Conservation (phyloP, 2,329 filamentous ascomycete genomes). For the Clarireedia hainanense region DNA sequence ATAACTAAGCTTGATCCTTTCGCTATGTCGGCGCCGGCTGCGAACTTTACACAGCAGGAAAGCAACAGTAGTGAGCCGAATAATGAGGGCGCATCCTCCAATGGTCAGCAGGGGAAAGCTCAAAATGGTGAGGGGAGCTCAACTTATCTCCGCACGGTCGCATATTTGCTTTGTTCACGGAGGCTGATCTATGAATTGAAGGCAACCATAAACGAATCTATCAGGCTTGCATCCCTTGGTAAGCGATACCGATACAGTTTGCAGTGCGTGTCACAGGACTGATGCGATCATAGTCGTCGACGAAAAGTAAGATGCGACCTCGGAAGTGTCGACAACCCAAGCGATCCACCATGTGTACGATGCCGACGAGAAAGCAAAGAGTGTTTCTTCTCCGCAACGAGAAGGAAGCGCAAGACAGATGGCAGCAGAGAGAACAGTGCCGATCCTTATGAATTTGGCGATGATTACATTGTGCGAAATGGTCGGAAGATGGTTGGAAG, state of each 20-base stretch:
- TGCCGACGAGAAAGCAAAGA: conserved; percentile 93
- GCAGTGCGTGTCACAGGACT: not conserved
- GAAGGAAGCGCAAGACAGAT: conserved; percentile 79
- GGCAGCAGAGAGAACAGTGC: conserved; percentile 43
- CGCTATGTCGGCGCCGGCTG: conserved; percentile 3
- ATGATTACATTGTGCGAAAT: conserved; percentile 64
- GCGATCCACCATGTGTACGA: conserved; percentile 87
- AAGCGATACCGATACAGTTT: not conserved
- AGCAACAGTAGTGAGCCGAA: not conserved
- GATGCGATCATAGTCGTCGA: conserved; percentile 31
- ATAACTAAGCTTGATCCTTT: conserved; percentile 10
- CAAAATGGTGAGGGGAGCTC: conserved; percentile 3
- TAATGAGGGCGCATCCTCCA: not conserved
- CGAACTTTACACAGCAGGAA: conserved; percentile 7
- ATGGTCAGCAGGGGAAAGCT: conserved; percentile 3
- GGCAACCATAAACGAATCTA: conserved; percentile 22
- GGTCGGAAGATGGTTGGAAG: conserved; percentile 57
- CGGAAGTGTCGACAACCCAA: conserved; percentile 80
- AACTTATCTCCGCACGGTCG: not conserved
- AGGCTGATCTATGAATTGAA: not conserved
- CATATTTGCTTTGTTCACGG: not conserved
- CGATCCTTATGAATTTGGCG: conserved; percentile 33
- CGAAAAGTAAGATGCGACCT: conserved; percentile 51
- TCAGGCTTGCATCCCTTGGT: conserved; percentile 40
- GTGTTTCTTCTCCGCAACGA: conserved; percentile 92